Evolutionary conservation across 2,329 filamentous ascomycete species (phyloP), one percentile per base, ranked within the genome.

Genomic region (Pseudogymnoascus sp.): DNA sequence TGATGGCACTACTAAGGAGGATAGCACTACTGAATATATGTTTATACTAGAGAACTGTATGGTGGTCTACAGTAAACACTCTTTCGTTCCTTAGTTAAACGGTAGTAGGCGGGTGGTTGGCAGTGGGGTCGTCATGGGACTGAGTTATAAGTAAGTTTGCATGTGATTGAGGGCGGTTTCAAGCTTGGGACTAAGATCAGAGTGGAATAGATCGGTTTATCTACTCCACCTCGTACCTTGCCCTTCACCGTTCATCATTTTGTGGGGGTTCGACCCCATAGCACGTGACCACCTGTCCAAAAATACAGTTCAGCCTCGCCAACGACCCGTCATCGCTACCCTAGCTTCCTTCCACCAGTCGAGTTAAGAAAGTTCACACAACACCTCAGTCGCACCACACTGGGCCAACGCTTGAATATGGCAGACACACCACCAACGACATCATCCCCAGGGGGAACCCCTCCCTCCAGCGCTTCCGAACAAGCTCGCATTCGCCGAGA

Each of bases 401-500:
- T 18, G 14, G n/a, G 9, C 49, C 46, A 56, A 18, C 49, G 5
- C 25, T 56, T 34, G 28, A 66, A 62, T 38, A 73, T 73, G 72
- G 68, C 70, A 65, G 70, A 72, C 46, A 69, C 66, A 61, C 62
- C 69, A 40, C 62, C 66, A 23, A 36, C 61, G 2, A 59, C 65
- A 3, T 66, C 68, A 8, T 67, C 71, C 2, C 68, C 68, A 25
- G 53, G 66, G 42, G 67, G 65, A 66, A 69, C 68, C 14, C 68
- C 71, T 43, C 62, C 67, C 14, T 70, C 71, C 1, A 73, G 82
- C 65, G 83, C 84, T 2, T 77, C 81, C 25, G 84, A 88, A 67
- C 87, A 91, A 75, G 87, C 88, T 38, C 86, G 89, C 56, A 80
- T 91, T 64, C 88, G 90, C 69, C 90, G 91, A 75, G 89, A 93